A percentile compares a stretch with the other conserved stretches of the same genome.
phyloP scores from a whole-genome alignment of 2,329 filamentous ascomycete genomes.

The Diaporthe sp. region DNA sequence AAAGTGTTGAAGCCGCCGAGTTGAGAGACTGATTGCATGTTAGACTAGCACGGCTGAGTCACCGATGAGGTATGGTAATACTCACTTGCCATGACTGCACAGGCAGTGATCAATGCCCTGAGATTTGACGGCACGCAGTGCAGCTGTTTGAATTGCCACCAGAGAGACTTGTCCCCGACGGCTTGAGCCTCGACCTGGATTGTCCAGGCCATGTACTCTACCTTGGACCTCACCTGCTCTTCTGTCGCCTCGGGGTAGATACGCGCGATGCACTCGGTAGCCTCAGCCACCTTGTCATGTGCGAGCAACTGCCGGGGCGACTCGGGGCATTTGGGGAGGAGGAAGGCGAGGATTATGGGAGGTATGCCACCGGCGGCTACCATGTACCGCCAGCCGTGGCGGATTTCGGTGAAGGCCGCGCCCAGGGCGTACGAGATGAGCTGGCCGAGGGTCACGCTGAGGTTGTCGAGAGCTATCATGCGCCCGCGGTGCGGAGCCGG shows the following conservation, averaged over 20 bases:
- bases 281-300: slow-evolving; percentile 51
- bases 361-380: slow-evolving; percentile 56
- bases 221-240: slow-evolving; percentile 54
- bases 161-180: slow-evolving; percentile 50
- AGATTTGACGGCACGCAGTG: slow-evolving; percentile 55
- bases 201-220: slow-evolving; percentile 54
- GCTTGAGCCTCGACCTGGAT: slow-evolving; percentile 50
- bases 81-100: slow-evolving; percentile 58
- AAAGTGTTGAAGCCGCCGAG: slow-evolving; percentile 45
- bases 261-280: slow-evolving; percentile 47
- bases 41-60: background rate
- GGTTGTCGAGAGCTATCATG: slow-evolving; percentile 58
- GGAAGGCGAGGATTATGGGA: slow-evolving; percentile 52
- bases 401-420: slow-evolving; percentile 50
- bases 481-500: slow-evolving; percentile 58
- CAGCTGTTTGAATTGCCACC: slow-evolving; percentile 57
- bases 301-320: slow-evolving; percentile 56
- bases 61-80: background rate
- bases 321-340: slow-evolving; percentile 57
- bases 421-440: slow-evolving; percentile 51
- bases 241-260: slow-evolving; percentile 53
- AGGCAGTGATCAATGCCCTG: slow-evolving; percentile 58
- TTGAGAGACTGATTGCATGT: background rate
- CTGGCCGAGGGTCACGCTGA: slow-evolving; percentile 52
- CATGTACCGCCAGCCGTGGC: slow-evolving; percentile 57